Conservation (phyloP, 2,329 filamentous ascomycete species). For the Penicillium expansum region DNA sequence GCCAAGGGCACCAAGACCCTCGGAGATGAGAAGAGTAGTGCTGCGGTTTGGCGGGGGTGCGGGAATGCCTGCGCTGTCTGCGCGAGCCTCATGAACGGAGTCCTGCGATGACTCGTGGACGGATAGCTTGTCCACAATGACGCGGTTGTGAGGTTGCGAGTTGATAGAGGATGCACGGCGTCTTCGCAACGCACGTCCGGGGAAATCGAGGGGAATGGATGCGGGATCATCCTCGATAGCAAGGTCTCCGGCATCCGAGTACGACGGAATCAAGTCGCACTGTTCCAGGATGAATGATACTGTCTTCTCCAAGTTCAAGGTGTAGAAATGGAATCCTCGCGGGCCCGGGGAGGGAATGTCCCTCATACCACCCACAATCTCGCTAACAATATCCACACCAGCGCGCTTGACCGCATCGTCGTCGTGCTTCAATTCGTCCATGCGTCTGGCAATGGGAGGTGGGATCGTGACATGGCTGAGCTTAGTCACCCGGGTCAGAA, state of each 20-base stretch:
- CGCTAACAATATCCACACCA: slow-evolving; percentile 65
- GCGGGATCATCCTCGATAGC: slow-evolving; percentile 42
- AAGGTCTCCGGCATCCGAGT: slow-evolving; percentile 47
- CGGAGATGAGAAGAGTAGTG: slow-evolving; percentile 87
- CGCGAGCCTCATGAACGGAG: slow-evolving; percentile 63
- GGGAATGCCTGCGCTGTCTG: slow-evolving; percentile 74
- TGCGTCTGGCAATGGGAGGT: slow-evolving; percentile 62
- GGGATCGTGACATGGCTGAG: slow-evolving; percentile 87
- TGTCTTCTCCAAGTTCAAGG: slow-evolving; percentile 91
- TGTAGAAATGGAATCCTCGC: slow-evolving; percentile 94
- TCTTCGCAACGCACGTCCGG: slow-evolving; percentile 34
- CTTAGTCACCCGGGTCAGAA: slow-evolving; percentile 89
- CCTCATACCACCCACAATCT: slow-evolving; percentile 78
- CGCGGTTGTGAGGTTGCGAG: slow-evolving; percentile 80
- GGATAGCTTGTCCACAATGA: slow-evolving; percentile 67
- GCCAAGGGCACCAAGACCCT: slow-evolving; percentile 84
- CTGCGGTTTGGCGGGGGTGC: slow-evolving; percentile 68
- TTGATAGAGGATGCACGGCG: slow-evolving; percentile 75
- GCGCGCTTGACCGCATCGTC: slow-evolving; percentile 50
- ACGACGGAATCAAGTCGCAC: slow-evolving; percentile 71
- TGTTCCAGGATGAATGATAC: slow-evolving; percentile 90
- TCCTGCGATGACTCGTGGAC: slow-evolving; percentile 36
- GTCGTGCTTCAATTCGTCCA: slow-evolving; percentile 48
- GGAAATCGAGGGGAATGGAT: slow-evolving; percentile 24
- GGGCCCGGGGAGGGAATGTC: slow-evolving; percentile 59